These are phyloP conservation scores for Acer yangbiense DNA, from an alignment of 345 rosid species.

Conservation along the genomic window DNA sequence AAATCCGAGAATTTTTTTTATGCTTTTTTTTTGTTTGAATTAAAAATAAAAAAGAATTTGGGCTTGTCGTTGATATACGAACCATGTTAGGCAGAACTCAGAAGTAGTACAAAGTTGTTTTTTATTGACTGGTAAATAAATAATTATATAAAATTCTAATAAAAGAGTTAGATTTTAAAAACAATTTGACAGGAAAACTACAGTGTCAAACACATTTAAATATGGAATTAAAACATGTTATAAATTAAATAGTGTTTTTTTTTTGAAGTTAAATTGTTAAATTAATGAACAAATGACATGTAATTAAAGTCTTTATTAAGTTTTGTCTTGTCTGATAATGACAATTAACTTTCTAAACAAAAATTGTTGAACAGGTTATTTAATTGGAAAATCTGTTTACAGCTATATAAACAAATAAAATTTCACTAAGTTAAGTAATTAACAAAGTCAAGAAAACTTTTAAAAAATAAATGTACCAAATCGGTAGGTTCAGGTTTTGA, in stretches of 20 bases:
- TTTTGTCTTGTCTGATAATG: background rate
- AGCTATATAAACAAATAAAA: background rate
- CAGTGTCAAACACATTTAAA: background rate
- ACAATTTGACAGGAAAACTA: background rate
- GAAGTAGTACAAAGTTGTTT: background rate
- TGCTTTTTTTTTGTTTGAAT: background rate
- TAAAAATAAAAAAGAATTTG: background rate
- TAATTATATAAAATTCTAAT: background rate
- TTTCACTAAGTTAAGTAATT: too few relatives aligned
- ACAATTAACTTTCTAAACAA: background rate
- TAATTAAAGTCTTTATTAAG: background rate
- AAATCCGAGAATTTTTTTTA: background rate
- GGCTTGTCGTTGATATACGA: background rate
- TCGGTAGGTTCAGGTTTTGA: too few relatives aligned
- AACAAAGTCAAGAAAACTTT: too few relatives aligned
- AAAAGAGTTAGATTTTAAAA: too few relatives aligned
- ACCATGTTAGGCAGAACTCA: background rate
- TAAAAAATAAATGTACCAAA: too few relatives aligned
- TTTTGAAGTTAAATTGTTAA: background rate
- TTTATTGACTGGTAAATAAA: background rate
- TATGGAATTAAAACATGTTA: background rate
- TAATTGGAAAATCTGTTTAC: background rate
- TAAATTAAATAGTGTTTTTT: too few relatives aligned
- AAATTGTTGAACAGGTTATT: background rate
- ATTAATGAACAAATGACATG: background rate